Base-by-base conservation (phyloP, 202 grass and related monocot genomes). In the Dendrocalamus latiflorus region DNA sequence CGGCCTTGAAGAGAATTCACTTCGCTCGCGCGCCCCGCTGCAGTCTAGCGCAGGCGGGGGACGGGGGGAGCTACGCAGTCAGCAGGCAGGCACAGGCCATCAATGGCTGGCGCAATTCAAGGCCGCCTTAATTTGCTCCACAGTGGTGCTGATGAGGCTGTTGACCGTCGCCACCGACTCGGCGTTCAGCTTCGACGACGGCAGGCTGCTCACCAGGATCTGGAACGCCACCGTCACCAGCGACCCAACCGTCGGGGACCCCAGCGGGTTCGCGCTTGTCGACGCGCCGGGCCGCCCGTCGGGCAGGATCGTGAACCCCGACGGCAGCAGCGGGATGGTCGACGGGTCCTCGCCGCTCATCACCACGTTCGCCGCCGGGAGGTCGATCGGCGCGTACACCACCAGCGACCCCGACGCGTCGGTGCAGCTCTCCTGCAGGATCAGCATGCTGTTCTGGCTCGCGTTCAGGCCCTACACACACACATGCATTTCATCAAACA, bases 331-430 rank as follows among this genome's bases (percentile, higher is more conserved):
- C 26, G 90, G 83, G 55, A 97, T 91, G 65, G 61, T 69, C 4
- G 88, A 89, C 17, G 92, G 94, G 75, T 94, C 91, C 91, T 92
- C 90, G 16, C 94, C 94, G 59, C 94, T 92, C 94, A 97, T 97
- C 74, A 92, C 94, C 49, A 97, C 85, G 89, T 97, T 91, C 17
- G 89, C 84, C 33, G 88, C 92, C 44, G 78, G 89, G 12, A 92
- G 48, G 80, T 97, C 94, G 26, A 97, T 89, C 3, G 91, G 91
- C 6, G 92, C 78, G 54, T 92, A 97, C 28, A 97, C 90, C 20
- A 94, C 94, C 60, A 92, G 83, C 49, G 92, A 91, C 0, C 94
- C 90, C 4, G 91, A 84, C 73, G 91, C 69, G 65, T 97, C 88
- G 0, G 86, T 87, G 86, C 94, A 91, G 88, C 94, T 94, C 92